Conservation (phyloP, 1,139 yeast species). For the Debaryomyces sp. region DNA sequence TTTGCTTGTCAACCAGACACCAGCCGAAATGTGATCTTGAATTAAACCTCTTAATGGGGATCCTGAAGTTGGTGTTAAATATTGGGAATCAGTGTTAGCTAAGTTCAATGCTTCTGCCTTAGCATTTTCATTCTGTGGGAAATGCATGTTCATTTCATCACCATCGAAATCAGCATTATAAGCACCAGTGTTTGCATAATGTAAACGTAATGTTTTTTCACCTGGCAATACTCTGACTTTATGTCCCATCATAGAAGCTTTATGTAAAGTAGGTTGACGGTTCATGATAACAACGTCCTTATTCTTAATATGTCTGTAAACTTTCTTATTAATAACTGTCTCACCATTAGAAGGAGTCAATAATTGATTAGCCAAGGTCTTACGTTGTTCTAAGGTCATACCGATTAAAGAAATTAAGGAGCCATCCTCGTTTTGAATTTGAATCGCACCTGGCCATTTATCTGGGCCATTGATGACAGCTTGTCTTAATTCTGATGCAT, state of each 20-base stretch:
- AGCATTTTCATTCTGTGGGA: constrained; percentile 98
- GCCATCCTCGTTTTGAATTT: constrained; percentile 97
- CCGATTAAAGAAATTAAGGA: constrained; percentile 77
- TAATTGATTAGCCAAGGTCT: constrained; percentile 91
- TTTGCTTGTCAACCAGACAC: constrained; percentile 95
- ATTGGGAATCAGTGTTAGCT: constrained; percentile 97
- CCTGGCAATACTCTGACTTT: constrained; percentile 95
- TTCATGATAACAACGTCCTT: constrained; percentile 97
- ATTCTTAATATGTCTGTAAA: constrained; percentile 89
- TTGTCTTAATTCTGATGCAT: constrained; percentile 85
- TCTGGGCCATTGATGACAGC: constrained; percentile 98
- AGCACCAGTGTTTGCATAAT: constrained; percentile 98
- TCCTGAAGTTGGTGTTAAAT: constrained; percentile 97
- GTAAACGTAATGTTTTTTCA: constrained; percentile 94
- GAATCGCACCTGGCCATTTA: constrained; percentile 98
- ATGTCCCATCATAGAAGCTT: constrained; percentile 99
- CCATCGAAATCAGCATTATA: constrained; percentile 99
- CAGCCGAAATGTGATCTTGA: constrained; percentile 98
- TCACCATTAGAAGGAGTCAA: constrained; percentile 75
- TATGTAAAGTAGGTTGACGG: constrained; percentile 98
- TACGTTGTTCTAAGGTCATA: constrained; percentile 92
- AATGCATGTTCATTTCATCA: constrained; percentile 99
- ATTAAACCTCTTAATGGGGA: constrained; percentile 97
- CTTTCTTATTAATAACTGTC: constrained; percentile 81
- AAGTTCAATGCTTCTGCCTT: constrained; percentile 93